Percentiles rank a stretch among this genome's conserved stretches.
phyloP scores from a whole-genome alignment of 306 rosid species.

The Purshia tridentata region DNA sequence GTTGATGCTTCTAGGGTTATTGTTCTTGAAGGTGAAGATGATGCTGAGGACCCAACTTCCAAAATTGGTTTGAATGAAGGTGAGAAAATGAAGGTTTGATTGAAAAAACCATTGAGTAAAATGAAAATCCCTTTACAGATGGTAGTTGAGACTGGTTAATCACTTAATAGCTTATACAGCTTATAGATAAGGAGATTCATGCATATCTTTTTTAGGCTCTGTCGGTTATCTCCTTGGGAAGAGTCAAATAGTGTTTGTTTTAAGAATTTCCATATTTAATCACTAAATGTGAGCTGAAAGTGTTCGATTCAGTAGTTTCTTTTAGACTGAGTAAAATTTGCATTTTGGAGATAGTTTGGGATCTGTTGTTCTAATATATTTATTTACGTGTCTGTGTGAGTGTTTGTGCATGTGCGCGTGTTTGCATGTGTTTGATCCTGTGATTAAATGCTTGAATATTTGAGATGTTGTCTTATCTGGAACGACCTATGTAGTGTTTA shows the following conservation, averaged over 20 bases:
- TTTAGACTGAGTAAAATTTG: background rate
- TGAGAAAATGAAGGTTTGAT: constrained; percentile 3
- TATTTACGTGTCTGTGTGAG: background rate
- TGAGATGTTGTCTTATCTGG: background rate
- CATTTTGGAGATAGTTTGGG: background rate
- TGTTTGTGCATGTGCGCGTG: background rate
- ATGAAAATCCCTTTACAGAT: background rate
- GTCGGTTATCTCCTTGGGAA: background rate
- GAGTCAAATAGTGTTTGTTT: constrained; percentile 2
- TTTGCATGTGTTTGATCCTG: background rate
- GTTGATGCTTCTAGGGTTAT: background rate
- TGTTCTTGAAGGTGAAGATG: background rate
- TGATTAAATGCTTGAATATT: background rate
- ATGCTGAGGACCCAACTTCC: background rate
- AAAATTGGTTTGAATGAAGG: background rate
- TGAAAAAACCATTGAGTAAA: background rate
- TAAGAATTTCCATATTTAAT: background rate
- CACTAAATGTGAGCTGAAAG: background rate
- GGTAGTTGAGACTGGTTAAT: constrained; percentile 4
- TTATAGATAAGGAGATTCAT: constrained; percentile 8
- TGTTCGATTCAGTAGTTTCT: background rate
- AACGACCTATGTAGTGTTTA: background rate
- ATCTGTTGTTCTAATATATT: background rate
- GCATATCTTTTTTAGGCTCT: background rate
- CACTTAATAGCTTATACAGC: constrained; percentile 4